Conservation (phyloP, 306 rosid species). For the Lathyrus aphaca region DNA sequence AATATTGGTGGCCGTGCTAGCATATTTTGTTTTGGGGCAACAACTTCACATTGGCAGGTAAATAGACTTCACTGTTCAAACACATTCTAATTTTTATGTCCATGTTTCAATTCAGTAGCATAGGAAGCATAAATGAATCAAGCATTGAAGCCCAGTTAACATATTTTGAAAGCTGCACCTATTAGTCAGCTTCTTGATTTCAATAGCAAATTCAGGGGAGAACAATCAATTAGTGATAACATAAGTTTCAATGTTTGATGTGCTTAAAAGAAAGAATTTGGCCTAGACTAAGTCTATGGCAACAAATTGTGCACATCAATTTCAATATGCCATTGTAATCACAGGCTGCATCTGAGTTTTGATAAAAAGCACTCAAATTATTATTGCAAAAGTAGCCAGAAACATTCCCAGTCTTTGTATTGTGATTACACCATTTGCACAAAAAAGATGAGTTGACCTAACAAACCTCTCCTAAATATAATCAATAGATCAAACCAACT, state of each 20-base stretch:
- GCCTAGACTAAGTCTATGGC: too few relatives aligned
- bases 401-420: neutral
- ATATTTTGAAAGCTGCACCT: neutral
- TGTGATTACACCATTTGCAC: neutral
- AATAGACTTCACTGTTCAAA: neutral
- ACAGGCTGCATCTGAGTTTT: too few relatives aligned
- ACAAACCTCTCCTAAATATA: constrained; percentile 21
- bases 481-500: constrained; percentile 10
- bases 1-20: constrained; percentile 41
- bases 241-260: too few relatives aligned
- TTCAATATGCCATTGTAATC: too few relatives aligned
- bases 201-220: too few relatives aligned
- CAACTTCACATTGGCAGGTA: constrained; percentile 51
- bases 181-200: neutral
- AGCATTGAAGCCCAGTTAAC: neutral
- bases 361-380: neutral
- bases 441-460: neutral
- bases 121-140: constrained; percentile 22
- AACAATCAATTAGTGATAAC: too few relatives aligned
- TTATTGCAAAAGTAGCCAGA: neutral
- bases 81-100: neutral
- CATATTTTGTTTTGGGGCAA: constrained; percentile 49
- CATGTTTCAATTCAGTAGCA: constrained; percentile 23
- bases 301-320: too few relatives aligned
- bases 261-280: too few relatives aligned